Evolutionary conservation across 2,329 filamentous ascomycete genomes (phyloP).

Genomic region (Cytospora chrysosperma): DNA sequence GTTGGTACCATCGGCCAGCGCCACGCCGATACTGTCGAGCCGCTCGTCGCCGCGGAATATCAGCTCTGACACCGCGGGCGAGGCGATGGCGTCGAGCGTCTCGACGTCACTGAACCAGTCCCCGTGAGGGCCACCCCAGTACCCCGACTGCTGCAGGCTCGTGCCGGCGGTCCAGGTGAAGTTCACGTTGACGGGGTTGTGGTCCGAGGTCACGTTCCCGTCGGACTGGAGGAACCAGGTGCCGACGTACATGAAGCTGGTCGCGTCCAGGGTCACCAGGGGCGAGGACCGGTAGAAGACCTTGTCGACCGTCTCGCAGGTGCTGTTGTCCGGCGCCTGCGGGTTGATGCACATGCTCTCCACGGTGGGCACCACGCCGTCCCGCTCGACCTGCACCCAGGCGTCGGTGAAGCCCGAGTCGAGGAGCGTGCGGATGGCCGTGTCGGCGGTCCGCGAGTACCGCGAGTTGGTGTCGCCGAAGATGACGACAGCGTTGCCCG

Average conservation of each 20-base stretch:
- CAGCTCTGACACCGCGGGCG: slow-evolving; percentile 39
- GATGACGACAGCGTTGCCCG: slow-evolving; percentile 61
- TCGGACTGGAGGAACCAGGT: slow-evolving; percentile 55
- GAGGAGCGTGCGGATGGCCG: slow-evolving; percentile 46
- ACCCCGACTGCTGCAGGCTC: slow-evolving; percentile 43
- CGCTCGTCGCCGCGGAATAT: slow-evolving; percentile 48
- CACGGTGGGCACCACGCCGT: slow-evolving; percentile 45
- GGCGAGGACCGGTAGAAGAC: slow-evolving; percentile 57
- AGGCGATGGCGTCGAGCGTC: slow-evolving; percentile 35
- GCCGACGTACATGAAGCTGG: slow-evolving; percentile 54
- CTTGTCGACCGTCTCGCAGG: slow-evolving; percentile 68
- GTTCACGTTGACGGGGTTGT: slow-evolving; percentile 62
- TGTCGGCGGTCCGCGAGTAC: slow-evolving; percentile 58
- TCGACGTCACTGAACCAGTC: slow-evolving; percentile 57
- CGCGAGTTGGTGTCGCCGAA: slow-evolving; percentile 66
- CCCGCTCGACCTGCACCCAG: slow-evolving; percentile 57
- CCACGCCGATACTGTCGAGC: slow-evolving; percentile 50
- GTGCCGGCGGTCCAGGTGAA: slow-evolving; percentile 45
- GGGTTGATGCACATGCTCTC: slow-evolving; percentile 58
- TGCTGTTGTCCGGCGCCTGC: slow-evolving; percentile 40
- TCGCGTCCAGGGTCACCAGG: slow-evolving; percentile 47
- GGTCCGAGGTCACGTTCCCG: slow-evolving; percentile 59
- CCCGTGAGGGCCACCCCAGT: slow-evolving; percentile 49
- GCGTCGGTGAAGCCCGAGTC: slow-evolving; percentile 52
- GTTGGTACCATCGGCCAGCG: slow-evolving; percentile 46